Percentiles rank a stretch among this genome's conserved stretches.
These are phyloP conservation scores for Dimargaris xerosporica DNA, from an alignment of 192 early-diverging fungal genomes.

Conservation along the genomic window DNA sequence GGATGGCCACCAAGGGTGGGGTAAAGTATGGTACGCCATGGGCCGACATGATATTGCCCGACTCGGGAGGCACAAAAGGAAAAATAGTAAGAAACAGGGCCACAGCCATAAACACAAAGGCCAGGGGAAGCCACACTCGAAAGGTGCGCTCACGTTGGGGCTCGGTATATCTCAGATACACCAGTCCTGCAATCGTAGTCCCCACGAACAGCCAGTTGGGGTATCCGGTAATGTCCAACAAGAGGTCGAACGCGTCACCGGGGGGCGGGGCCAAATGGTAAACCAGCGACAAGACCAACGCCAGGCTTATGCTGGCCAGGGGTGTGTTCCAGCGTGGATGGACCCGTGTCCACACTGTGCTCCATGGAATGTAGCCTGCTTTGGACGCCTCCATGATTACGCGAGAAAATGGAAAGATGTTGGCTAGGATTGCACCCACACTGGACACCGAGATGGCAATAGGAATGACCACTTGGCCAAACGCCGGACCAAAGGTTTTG, in stretches of 20 bases:
- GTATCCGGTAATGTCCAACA: conserved; percentile 42
- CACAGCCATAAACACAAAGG: conserved; percentile 30
- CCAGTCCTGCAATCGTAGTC: conserved; percentile 31
- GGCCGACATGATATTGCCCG: too few species aligned
- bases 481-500: conserved; percentile 32
- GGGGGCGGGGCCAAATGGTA: conserved; percentile 38
- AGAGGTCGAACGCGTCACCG: conserved; percentile 41
- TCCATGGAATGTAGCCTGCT: conserved; percentile 34
- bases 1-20: too few species aligned
- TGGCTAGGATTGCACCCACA: conserved; percentile 31
- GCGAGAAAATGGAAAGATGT: conserved; percentile 34
- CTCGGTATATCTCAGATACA: conserved; percentile 27
- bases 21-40: too few species aligned
- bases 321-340: conserved; percentile 29
- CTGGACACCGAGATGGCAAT: conserved; percentile 34
- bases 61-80: conserved; percentile 41
- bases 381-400: conserved; percentile 34
- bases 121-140: conserved; percentile 25
- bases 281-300: conserved; percentile 29
- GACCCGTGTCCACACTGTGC: conserved; percentile 23
- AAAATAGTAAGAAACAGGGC: conserved; percentile 34
- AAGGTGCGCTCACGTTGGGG: conserved; percentile 32
- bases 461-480: conserved; percentile 34
- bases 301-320: conserved; percentile 21
- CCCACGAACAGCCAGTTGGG: conserved; percentile 46